Evolutionary conservation across 106 monocot genomes (phyloP), one percentile per base, ranked within the genome.

Genomic region (Xerophyta viscosa): DNA sequence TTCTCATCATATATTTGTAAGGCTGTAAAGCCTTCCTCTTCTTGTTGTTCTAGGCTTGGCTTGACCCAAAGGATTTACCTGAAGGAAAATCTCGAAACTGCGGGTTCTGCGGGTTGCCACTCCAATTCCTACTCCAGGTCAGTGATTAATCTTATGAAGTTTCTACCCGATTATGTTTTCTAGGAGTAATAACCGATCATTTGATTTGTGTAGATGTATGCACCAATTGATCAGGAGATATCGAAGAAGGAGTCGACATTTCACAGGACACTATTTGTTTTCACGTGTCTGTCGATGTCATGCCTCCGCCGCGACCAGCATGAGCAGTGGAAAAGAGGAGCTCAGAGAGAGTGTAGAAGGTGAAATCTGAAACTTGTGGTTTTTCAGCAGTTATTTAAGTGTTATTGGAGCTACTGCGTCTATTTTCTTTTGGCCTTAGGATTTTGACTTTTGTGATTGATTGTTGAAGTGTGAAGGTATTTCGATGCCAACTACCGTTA

Each of bases 111-210:
- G 70, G 70, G 3, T 80, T 84, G 63, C 88, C 88, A 5, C 77
- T 88, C 25, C 88, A 88, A 52, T 94, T 94, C 57, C 56, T 88
- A 73, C 81, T 94, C 37, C 84, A 94, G 84, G 94, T 84, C 37
- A 29, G 61, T 27, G 18, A 13, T 29, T n/a, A 18, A 31, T 47
- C 37, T n/a, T n/a, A n/a, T n/a, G n/a, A n/a, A n/a, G 4, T 21
- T 42, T 27, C 12, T 49, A 33, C 19, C 23, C 9, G 23, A 20
- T 47, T 17, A 47, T 47, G 14, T 23, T 19, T 18, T 47, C 4
- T 19, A 18, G 1, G 14, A 21, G 19, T 9, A 21, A 23, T 21
- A 47, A 17, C 47, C 21, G 21, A 18, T 47, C 9, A 20, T 10
- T 33, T 33, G 13, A 31, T 55, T 65, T 5, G 52, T 31, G 23